Base-by-base conservation (phyloP, 768 basidiomycete genomes). In the Boletus bicolor region DNA sequence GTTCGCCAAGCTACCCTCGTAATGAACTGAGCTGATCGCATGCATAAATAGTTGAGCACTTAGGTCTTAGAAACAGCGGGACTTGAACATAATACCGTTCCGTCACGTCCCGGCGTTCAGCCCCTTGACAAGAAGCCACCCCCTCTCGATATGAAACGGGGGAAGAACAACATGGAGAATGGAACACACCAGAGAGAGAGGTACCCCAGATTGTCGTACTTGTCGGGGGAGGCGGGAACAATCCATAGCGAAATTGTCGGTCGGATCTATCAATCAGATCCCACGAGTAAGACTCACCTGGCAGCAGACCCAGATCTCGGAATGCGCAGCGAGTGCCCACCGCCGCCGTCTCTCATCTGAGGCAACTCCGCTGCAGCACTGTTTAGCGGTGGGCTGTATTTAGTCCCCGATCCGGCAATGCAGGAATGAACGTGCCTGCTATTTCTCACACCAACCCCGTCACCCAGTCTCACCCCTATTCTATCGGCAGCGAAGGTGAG, bases 181-280 rank as follows among this genome's bases (percentile, higher is more conserved):
- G 65, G 65, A 67, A 61, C 46, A 19, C 28, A 28, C 30, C 39
- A 51, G 46, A 54, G 44, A 11, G 38, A 15, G 28, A 37, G 44
- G 49, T 47, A 56, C 64, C 63, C 60, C 63, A 63, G 59, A 59
- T 65, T 41, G 56, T 54, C 55, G 32, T 42, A n/a, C 46, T 34
- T 46, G 47, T 54, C 50, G 49, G 43, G 6, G 28, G 15, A 34
- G 39, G 36, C 24, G 12, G 21, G 44, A 35, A 53, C n/a, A 46
- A 37, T 7, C 44, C 17, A 19, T 11, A 52, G 48, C 54, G 45
- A 49, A 57, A 55, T 44, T 7, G 28, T 30, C 28, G 42, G 38
- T 58, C 58, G 55, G 63, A 68, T 68, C 67, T 61, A 55, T 24
- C 28, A 43, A 30, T 35, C n/a, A 56, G 53, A 62, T 64, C 51